Evolutionary conservation across 2,329 filamentous ascomycete species (phyloP).

Genomic region (Hypocrella siamensis): DNA sequence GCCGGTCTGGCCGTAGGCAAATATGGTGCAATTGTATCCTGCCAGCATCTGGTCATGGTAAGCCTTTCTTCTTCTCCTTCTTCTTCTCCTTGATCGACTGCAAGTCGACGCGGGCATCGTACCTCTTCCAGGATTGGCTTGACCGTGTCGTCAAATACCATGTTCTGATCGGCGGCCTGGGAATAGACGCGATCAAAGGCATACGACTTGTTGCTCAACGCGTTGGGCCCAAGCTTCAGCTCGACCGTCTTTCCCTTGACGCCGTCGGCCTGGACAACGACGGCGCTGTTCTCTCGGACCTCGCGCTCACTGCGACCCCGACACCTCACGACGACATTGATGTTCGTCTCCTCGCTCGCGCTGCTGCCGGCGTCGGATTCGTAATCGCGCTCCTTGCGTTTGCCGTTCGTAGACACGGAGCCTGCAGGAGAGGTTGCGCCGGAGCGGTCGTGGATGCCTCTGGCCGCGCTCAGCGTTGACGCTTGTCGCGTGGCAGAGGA

Average conservation of each 20-base stretch:
- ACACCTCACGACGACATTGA: slow-evolving; percentile 92
- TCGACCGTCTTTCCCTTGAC: slow-evolving; percentile 73
- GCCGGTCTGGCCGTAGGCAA: slow-evolving; percentile 94
- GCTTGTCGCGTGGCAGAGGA: slow-evolving; percentile 3
- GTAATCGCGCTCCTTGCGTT: slow-evolving; percentile 79
- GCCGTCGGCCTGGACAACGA: slow-evolving; percentile 80
- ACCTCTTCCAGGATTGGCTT: slow-evolving; percentile 88
- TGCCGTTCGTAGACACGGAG: slow-evolving; percentile 46
- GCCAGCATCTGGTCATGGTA: slow-evolving; percentile 54
- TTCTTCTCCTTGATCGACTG: not conserved
- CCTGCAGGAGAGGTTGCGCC: slow-evolving; percentile 41
- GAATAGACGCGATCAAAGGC: slow-evolving; percentile 96
- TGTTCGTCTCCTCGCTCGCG: slow-evolving; percentile 71
- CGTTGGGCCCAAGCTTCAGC: slow-evolving; percentile 81
- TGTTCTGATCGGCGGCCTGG: slow-evolving; percentile 79
- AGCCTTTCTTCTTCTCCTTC: not conserved
- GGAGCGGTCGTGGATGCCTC: slow-evolving; percentile 3
- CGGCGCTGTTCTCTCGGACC: slow-evolving; percentile 83
- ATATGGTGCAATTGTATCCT: slow-evolving; percentile 96
- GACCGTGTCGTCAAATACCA: slow-evolving; percentile 92
- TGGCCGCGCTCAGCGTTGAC: slow-evolving; percentile 1
- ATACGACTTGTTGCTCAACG: slow-evolving; percentile 90
- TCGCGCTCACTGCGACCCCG: slow-evolving; percentile 86
- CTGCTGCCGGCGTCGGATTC: slow-evolving; percentile 36
- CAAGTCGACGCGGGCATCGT: slow-evolving; percentile 11